Evolutionary conservation across 1,284 basidiomycete species (phyloP), one percentile per base, ranked within the genome.

Genomic region (Pascua guehoae): DNA sequence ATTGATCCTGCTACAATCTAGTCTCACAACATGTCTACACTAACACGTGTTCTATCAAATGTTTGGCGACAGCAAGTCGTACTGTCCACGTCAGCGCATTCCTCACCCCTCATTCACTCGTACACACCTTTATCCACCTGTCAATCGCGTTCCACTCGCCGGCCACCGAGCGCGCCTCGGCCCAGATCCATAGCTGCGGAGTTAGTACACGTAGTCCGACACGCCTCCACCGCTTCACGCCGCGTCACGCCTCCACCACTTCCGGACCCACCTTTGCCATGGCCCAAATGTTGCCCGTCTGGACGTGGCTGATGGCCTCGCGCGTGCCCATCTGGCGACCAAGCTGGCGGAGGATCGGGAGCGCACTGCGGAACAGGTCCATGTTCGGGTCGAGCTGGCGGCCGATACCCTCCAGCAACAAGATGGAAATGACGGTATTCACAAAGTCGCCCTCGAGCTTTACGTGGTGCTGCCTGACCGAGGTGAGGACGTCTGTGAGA

Each of bases 401-500:
- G 15, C 96, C 96, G 64, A 98, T 98, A 0, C 96, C 96, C 77
- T 99, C 96, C 47, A 99, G 79, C 52, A 99, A 74, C 57, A 99
- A 77, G 56, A 98, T 92, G 10, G 89, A 90, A 60, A 98, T 89
- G 51, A 98, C 92, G 0, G 96, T 98, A 74, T 98, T 98, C 68
- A 98, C 87, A 72, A 99, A 99, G 75, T 98, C 96, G 12, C 88
- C 91, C 78, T 98, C 95, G 86, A 99, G 89, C 82, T 94, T 97
- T 66, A 98, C 96, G 72, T 97, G 96, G 74, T 98, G 94, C 63
- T 85, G 82, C 51, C 93, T 80, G 1, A 99, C 93, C n/a, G 88
- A 86, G 66, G 80, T 85, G 46, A 98, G 79, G 9, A 97, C 94
- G 64, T 95, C 88, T 8, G 84, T 88, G 43, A 98, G 80, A 63